Evolutionary conservation across 352 stramenopile species (phyloP).

Genomic region (Blastocystis sp.): DNA sequence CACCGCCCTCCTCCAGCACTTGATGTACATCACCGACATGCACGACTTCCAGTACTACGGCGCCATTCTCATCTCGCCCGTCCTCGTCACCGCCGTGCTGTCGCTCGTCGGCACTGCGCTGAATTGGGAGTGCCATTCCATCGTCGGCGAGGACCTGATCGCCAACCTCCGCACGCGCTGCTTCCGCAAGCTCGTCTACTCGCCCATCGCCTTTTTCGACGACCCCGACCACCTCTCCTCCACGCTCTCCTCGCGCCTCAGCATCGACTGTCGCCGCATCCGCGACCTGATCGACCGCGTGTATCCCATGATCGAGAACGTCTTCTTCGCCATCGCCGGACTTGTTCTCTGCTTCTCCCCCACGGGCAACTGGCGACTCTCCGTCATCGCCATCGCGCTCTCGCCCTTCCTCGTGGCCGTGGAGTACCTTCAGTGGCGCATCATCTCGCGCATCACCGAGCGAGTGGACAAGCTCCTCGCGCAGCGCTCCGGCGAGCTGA

Average conservation of each 20-base stretch:
- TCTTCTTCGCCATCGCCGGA: conserved; percentile 8
- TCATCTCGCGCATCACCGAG: conserved; percentile 8
- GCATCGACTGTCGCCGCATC: conserved; percentile 41
- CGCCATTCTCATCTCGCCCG: conserved; percentile 3
- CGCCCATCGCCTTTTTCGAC: conserved; percentile 45
- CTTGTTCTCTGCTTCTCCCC: conserved; percentile 36
- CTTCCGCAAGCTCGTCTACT: neutral
- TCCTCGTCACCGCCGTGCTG: conserved; percentile 1
- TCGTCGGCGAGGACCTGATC: conserved; percentile 44
- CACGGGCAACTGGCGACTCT: conserved; percentile 18
- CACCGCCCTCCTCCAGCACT: neutral
- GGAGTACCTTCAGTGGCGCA: conserved; percentile 15
- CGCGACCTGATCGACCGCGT: conserved; percentile 33
- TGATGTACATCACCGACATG: conserved; percentile 1
- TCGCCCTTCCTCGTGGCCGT: conserved; percentile 34
- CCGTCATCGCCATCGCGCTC: conserved; percentile 13
- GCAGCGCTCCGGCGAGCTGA: conserved; percentile 10
- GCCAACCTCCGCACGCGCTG: neutral
- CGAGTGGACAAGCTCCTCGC: neutral
- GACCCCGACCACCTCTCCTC: conserved; percentile 27
- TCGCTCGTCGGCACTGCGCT: neutral
- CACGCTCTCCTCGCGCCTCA: conserved; percentile 19
- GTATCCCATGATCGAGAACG: conserved; percentile 29
- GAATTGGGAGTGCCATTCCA: neutral
- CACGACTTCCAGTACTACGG: neutral